phyloP scores from a whole-genome alignment of 192 early-diverging fungal species.

The Backusella macrospora region DNA sequence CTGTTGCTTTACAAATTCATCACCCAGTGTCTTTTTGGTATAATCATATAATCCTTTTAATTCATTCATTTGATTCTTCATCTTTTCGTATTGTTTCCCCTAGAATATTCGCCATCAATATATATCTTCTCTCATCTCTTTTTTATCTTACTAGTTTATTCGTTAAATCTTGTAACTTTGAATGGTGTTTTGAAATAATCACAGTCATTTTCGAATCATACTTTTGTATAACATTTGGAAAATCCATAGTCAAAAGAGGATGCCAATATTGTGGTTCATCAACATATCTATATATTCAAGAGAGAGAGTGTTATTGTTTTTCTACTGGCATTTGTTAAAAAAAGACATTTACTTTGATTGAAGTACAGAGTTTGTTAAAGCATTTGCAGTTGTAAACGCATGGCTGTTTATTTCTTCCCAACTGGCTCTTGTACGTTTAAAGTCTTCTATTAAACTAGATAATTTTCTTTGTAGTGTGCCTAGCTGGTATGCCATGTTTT shows the following conservation, averaged over 20 bases:
- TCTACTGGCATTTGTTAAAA: background rate
- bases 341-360: slow-evolving; percentile 29
- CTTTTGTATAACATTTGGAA: slow-evolving; percentile 24
- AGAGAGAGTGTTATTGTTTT: background rate
- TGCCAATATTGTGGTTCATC: slow-evolving; percentile 40
- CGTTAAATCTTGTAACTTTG: slow-evolving; percentile 14
- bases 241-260: slow-evolving; percentile 18
- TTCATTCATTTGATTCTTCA: slow-evolving; percentile 24
- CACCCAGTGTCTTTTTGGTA: background rate
- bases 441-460: slow-evolving; percentile 30
- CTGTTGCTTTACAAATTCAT: background rate
- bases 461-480: slow-evolving; percentile 39
- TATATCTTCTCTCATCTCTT: background rate
- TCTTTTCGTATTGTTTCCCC: slow-evolving; percentile 33
- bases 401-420: slow-evolving; percentile 40
- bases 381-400: slow-evolving; percentile 30
- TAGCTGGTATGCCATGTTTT: slow-evolving; percentile 15
- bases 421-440: slow-evolving; percentile 27
- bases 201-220: slow-evolving; percentile 32
- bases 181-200: background rate
- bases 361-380: slow-evolving; percentile 31
- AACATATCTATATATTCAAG: slow-evolving; percentile 25
- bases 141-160: slow-evolving; percentile 27
- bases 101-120: background rate
- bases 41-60: slow-evolving; percentile 13